Conservation (phyloP, 768 basidiomycete species). For the Psilocybe cyanescens region DNA sequence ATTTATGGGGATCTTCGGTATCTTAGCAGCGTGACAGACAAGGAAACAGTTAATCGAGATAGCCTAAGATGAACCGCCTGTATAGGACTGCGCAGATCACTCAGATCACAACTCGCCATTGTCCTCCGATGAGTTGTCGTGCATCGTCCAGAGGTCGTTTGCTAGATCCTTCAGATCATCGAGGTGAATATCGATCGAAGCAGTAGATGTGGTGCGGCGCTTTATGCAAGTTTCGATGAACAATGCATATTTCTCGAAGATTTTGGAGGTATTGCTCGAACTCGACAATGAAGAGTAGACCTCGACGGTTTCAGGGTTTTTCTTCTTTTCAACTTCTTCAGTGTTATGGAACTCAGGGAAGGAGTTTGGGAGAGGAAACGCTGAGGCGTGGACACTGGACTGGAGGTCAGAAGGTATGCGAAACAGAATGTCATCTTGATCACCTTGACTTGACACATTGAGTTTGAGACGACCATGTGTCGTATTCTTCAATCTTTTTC, state of each 20-base stretch:
- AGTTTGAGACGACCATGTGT: conserved; percentile 38
- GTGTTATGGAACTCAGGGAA: conserved; percentile 45
- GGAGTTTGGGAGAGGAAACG: conserved; percentile 66
- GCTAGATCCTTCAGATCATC: conserved; percentile 63
- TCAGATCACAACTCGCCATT: not conserved
- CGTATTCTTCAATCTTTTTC: conserved; percentile 36
- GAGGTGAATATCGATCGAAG: conserved; percentile 43
- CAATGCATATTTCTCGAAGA: conserved; percentile 57
- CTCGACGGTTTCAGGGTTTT: not conserved
- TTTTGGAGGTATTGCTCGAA: conserved; percentile 37
- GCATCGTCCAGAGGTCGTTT: conserved; percentile 63
- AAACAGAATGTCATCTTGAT: not conserved
- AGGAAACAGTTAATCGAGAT: too few relatives aligned
- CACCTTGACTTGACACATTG: conserved; percentile 21
- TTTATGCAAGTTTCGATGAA: conserved; percentile 49
- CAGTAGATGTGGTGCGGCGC: conserved; percentile 37
- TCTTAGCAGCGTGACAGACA: too few relatives aligned
- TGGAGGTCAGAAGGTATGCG: conserved; percentile 4
- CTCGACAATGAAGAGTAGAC: conserved; percentile 53
- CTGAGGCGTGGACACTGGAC: conserved; percentile 47
- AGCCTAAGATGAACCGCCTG: too few relatives aligned
- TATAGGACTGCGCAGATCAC: not conserved
- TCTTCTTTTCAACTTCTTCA: not conserved
- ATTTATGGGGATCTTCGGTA: not conserved
- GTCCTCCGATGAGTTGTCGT: conserved; percentile 42